Percentiles rank a stretch among this genome's conserved stretches.
These are phyloP conservation scores for Neospora caninum DNA, from an alignment of 169 alveolate species.

Conservation along the genomic window DNA sequence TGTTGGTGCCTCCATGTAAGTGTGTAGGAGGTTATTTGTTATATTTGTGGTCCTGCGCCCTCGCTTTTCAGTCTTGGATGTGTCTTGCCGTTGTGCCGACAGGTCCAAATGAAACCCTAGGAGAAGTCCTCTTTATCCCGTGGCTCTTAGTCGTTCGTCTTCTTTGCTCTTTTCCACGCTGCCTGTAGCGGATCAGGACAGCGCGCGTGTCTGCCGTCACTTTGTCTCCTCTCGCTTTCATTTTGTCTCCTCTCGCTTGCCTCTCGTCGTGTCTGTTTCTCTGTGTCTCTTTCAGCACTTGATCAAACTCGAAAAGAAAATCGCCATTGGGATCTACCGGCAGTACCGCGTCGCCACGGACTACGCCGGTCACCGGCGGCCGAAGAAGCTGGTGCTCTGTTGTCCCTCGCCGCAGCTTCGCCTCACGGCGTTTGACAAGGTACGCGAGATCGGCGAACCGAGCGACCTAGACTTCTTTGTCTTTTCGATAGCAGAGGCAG, in stretches of 20 bases:
- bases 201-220: not conserved
- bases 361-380: conserved; percentile 21
- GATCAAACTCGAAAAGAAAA: conserved; percentile 45
- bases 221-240: not conserved
- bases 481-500: not conserved
- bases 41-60: too few relatives aligned
- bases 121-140: too few relatives aligned
- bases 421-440: not conserved
- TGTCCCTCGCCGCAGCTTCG: conserved; percentile 37
- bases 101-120: too few relatives aligned
- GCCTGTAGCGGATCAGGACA: not conserved
- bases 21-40: too few relatives aligned
- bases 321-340: conserved; percentile 56
- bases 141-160: not conserved
- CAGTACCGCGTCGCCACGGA: conserved; percentile 45
- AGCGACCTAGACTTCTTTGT: not conserved
- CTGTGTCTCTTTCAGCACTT: conserved; percentile 53
- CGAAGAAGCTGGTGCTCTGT: conserved; percentile 42
- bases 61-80: too few relatives aligned
- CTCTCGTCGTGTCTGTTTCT: not conserved
- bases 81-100: too few relatives aligned
- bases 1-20: too few relatives aligned
- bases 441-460: not conserved
- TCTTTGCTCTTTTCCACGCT: not conserved
- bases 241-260: not conserved